Base-by-base conservation (phyloP, 768 basidiomycete genomes). In the Trametes maxima region DNA sequence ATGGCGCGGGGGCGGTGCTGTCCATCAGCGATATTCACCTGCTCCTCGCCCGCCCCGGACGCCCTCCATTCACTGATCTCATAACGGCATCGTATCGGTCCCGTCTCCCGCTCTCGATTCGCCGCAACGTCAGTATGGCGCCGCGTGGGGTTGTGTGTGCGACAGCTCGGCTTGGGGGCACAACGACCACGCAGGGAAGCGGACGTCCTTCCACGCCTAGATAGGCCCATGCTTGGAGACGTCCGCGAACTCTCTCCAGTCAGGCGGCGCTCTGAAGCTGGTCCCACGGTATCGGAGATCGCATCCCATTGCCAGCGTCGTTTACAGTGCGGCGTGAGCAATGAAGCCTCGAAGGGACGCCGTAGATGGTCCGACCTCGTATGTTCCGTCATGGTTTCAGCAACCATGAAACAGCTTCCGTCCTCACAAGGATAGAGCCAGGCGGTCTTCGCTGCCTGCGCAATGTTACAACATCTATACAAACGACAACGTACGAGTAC, bases 21-120 rank as follows among this genome's bases (percentile, higher is more conserved):
- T 7, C 40, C 25, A 58, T 58, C 57, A 58, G 39, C 28, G 39
- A 19, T 48, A 58, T 58, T 58, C 47, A 47, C 19, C 35, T 25
- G 46, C 40, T 22, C 25, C 22, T 37, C 45, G 33, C 19, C 19
- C 10, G 16, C 17, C 19, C 13, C 13, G 10, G 46, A 47, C 46
- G 22, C n/a, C 12, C 10, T 14, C 33, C 11, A n/a, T n/a, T 17
- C 33, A 8, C 11, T 19, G 33, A 19, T 33, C 13, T 3, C 16
- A 45, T 48, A 25, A 57, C 56, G 56, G 56, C 56, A 57, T 49
- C 39, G 24, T 16, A 49, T 51, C 57, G 57, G 57, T 58, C 22
- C 57, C 57, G 57, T n/a, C 35, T 21, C 22, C 35, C 44, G 17
- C 7, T 17, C 25, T 16, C 10, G 39, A 19, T 43, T 42, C n/a